phyloP scores from a whole-genome alignment of 2,329 filamentous ascomycete species.

The Lecanicillium sp. region DNA sequence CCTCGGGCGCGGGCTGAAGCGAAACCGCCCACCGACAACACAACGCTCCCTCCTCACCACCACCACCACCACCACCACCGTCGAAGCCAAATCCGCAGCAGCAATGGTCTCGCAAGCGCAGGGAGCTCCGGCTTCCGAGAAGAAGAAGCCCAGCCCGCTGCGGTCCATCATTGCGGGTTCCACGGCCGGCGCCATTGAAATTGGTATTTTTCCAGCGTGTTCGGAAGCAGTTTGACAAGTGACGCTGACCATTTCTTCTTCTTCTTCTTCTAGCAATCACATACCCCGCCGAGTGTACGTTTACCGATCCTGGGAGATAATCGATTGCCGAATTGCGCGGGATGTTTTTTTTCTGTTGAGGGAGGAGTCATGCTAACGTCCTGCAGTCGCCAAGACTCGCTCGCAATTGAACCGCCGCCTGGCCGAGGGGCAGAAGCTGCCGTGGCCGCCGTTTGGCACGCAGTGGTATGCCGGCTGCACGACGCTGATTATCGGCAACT shows the following conservation, averaged over 20 bases:
- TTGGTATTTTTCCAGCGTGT: constrained; percentile 51
- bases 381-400: constrained; percentile 81
- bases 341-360: too few relatives aligned
- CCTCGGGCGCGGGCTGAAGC: too few relatives aligned
- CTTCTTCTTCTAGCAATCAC: constrained; percentile 73
- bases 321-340: constrained; percentile 7
- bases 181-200: constrained; percentile 91
- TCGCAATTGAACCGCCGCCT: constrained; percentile 86
- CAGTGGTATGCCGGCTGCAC: constrained; percentile 99
- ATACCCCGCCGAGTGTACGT: constrained; percentile 84
- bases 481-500: constrained; percentile 93
- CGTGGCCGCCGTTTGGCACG: constrained; percentile 86
- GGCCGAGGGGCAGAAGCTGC: constrained; percentile 76
- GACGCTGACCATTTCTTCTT: not conserved
- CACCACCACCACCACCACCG: not conserved
- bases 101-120: constrained; percentile 13
- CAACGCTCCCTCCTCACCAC: not conserved
- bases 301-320: constrained; percentile 15
- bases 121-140: constrained; percentile 15
- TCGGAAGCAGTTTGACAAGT: not conserved
- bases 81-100: not conserved
- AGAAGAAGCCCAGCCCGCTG: constrained; percentile 64
- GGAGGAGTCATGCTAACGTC: constrained; percentile 15
- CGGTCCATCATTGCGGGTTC: constrained; percentile 89
- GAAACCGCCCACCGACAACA: too few relatives aligned